These are phyloP conservation scores for Ilex aquifolium DNA, from an alignment of 257 asterid genomes.

Conservation along the genomic window DNA sequence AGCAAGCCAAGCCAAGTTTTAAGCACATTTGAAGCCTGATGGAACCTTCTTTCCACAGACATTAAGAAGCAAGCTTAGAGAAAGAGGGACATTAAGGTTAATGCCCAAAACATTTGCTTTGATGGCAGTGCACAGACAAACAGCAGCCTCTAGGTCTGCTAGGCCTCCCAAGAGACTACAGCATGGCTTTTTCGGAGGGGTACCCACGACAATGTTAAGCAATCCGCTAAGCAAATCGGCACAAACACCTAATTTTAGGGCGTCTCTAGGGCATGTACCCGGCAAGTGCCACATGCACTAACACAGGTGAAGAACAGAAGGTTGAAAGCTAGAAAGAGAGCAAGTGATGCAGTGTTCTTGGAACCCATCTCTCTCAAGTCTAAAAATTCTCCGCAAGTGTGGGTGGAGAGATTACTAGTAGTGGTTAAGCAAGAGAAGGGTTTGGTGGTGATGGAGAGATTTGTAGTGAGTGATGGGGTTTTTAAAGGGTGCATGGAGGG, in stretches of 20 bases:
- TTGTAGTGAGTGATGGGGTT: no score
- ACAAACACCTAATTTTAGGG: constrained; percentile 18
- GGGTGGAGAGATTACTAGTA: no score
- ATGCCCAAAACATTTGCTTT: constrained; percentile 27
- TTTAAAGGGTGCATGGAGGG: no score
- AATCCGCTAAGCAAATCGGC: constrained; percentile 19
- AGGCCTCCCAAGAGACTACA: constrained; percentile 22
- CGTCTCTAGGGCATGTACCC: constrained; percentile 20
- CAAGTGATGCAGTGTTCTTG: background rate
- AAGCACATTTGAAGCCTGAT: constrained; percentile 16
- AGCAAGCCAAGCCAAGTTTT: background rate
- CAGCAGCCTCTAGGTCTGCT: constrained; percentile 25
- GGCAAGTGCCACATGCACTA: constrained; percentile 37
- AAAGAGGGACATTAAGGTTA: constrained; percentile 23
- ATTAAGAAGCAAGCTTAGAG: constrained; percentile 28
- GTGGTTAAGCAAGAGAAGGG: no score
- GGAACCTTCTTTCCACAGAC: constrained; percentile 25
- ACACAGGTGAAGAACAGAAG: constrained; percentile 27
- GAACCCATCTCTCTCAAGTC: background rate
- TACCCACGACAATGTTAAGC: constrained; percentile 11
- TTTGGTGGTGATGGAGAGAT: no score
- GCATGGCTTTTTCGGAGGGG: constrained; percentile 21
- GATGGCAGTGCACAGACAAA: constrained; percentile 32
- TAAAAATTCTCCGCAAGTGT: no score
- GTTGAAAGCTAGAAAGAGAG: constrained; percentile 7